A percentile compares a stretch with the other conserved stretches of the same genome.
These are phyloP conservation scores for Thecaphora thlaspeos DNA, from an alignment of 1,284 basidiomycete species.

Conservation along the genomic window DNA sequence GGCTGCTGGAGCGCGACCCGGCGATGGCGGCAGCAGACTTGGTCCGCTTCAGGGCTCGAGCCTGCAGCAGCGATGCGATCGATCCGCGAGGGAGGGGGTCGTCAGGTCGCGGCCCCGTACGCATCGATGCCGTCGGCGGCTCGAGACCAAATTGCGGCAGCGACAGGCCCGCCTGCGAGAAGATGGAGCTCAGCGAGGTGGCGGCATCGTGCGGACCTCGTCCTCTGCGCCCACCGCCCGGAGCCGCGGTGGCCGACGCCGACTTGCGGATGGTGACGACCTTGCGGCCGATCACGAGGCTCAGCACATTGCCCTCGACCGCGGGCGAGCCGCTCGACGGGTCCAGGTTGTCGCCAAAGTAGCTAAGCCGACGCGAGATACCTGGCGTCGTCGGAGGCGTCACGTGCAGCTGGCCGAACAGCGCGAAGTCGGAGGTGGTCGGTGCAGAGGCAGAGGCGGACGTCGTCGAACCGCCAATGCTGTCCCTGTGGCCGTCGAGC, in stretches of 20 bases:
- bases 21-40: not conserved
- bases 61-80: slow-evolving; percentile 21
- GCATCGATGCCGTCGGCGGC: slow-evolving; percentile 1
- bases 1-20: not conserved
- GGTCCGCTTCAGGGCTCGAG: slow-evolving; percentile 8
- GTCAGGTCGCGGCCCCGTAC: slow-evolving; percentile 26
- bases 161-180: slow-evolving; percentile 26
- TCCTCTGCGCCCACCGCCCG: slow-evolving; percentile 1
- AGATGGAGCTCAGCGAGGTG: slow-evolving; percentile 20
- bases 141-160: slow-evolving; percentile 18
- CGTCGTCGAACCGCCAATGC: slow-evolving; percentile 1
- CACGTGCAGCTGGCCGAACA: not conserved
- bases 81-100: slow-evolving; percentile 44
- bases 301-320: not conserved
- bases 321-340: no score
- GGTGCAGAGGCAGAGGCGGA: not conserved
- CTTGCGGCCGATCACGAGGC: slow-evolving; percentile 14
- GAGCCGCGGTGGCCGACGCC: not conserved
- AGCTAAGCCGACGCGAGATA: no score
- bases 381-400: no score
- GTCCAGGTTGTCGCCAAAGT: no score
- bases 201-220: slow-evolving; percentile 14
- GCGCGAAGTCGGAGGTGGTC: not conserved
- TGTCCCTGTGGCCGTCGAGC: slow-evolving; percentile 3
- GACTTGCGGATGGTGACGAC: slow-evolving; percentile 3